Evolutionary conservation across 192 early-diverging fungal genomes (phyloP), one percentile per base, ranked within the genome.

Genomic region (Thoreauomyces humboldtii): DNA sequence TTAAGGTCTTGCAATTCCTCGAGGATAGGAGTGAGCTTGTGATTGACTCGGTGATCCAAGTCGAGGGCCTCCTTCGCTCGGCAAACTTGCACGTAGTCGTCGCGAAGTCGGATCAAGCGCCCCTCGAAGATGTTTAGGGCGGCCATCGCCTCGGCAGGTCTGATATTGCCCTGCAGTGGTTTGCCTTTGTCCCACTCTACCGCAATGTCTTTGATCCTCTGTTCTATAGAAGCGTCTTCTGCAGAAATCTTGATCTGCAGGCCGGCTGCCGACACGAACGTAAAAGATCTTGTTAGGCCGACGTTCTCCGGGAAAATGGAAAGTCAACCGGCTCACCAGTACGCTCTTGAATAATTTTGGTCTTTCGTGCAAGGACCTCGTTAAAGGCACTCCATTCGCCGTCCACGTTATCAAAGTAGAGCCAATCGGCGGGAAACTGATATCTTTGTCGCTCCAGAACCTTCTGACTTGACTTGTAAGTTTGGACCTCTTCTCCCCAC

Each of bases 331-430:
- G 63, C 72, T 73, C 63, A 87, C 83, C 85, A 71, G 95, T 87
- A 71, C 98, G 98, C 55, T 97, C 91, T 63, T 95, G 90, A 63
- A 99, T 96, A 38, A 87, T 82, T 52, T 87, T 87, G 68, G 91
- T 89, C 85, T 98, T 97, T 70, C 89, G 83, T 50, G 77, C 79
- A 34, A 98, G 69, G 57, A 99, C 96, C 77, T 97, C 91, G 69
- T 90, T 93, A 57, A 98, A 95, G 2, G 95, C 90, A 69, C 89
- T 91, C 93, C 95, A 98, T 74, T 98, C 98, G 67, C 95, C 94
- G 41, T 94, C 94, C 15, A 98, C 81, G 63, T 97, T 92, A 53
- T 97, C 98, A 33, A 91, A 79, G 71, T 95, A 91, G 41, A 98
- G 70, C 95, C 96, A 98, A 69, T 98, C 94, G 33, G 61, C 71